phyloP scores from a whole-genome alignment of 148 eudicot genomes.

The Heliosperma pusillum region DNA sequence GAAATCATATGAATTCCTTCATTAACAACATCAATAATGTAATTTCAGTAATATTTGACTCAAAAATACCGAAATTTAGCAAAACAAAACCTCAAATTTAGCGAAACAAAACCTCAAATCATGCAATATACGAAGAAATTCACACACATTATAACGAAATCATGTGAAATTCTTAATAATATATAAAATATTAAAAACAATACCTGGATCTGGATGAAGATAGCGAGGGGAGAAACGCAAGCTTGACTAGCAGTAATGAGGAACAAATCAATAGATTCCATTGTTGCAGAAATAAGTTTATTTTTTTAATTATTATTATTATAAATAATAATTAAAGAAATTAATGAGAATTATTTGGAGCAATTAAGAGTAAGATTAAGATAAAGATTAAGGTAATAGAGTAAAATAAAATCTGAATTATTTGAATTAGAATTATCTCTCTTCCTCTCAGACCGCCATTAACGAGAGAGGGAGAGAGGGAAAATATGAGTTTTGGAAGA shows the following conservation, averaged over 20 bases:
- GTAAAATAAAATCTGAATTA: not conserved
- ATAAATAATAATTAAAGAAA: not conserved
- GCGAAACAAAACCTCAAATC: no score
- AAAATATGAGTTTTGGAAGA: slow-evolving; percentile 14
- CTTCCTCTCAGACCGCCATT: slow-evolving; percentile 54
- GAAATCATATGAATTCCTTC: not conserved
- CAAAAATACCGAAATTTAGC: slow-evolving; percentile 2
- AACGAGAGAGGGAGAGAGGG: slow-evolving; percentile 22
- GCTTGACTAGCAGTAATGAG: slow-evolving; percentile 63
- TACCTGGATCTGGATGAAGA: slow-evolving; percentile 91
- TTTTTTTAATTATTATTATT: not conserved
- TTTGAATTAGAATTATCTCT: slow-evolving; percentile 1
- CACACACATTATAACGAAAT: not conserved
- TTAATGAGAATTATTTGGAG: not conserved
- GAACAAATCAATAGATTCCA: slow-evolving; percentile 59
- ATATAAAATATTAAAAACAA: no score
- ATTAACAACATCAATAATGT: not conserved
- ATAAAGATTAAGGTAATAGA: not conserved
- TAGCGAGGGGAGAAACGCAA: slow-evolving; percentile 46
- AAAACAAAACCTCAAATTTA: no score
- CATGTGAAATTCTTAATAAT: not conserved
- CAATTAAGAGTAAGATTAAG: not conserved
- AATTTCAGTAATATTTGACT: not conserved
- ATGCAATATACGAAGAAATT: not conserved
- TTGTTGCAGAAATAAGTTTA: slow-evolving; percentile 47